phyloP scores from a whole-genome alignment of 2,329 filamentous ascomycete species.

The Trichoderma semiorbis region DNA sequence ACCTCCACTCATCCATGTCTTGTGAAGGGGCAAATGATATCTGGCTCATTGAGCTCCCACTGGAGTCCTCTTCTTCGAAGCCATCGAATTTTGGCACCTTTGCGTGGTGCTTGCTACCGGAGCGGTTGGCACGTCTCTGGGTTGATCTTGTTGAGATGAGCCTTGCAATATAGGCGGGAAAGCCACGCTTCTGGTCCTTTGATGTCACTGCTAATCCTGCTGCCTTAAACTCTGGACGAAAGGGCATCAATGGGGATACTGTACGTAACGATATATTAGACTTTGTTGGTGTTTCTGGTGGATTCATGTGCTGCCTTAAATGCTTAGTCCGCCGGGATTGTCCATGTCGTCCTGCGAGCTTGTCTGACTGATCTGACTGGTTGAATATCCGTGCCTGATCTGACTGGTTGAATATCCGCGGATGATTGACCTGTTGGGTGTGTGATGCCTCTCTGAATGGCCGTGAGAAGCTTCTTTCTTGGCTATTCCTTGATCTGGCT shows the following conservation, averaged over 20 bases:
- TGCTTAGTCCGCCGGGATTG: slow-evolving; percentile 35
- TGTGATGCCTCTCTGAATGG: not conserved
- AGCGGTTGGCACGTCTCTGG: not conserved
- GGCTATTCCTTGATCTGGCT: slow-evolving; percentile 22
- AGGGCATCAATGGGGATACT: slow-evolving; percentile 51
- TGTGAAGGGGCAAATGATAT: slow-evolving; percentile 31
- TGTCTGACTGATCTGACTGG: slow-evolving; percentile 40
- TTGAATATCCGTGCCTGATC: slow-evolving; percentile 39
- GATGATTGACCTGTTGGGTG: not conserved
- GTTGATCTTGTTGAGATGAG: slow-evolving; percentile 17
- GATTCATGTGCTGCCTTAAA: slow-evolving; percentile 36
- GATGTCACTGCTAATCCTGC: slow-evolving; percentile 57
- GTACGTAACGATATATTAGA: slow-evolving; percentile 48
- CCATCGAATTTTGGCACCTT: slow-evolving; percentile 32
- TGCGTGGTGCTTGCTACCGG: not conserved
- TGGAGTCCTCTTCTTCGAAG: slow-evolving; percentile 22
- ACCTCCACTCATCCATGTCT: slow-evolving; percentile 34
- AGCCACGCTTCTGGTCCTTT: slow-evolving; percentile 38
- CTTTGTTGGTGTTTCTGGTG: slow-evolving; percentile 39
- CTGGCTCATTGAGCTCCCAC: slow-evolving; percentile 29
- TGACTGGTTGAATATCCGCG: slow-evolving; percentile 40
- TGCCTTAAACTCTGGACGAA: slow-evolving; percentile 49
- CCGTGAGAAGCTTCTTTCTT: not conserved
- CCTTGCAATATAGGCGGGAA: slow-evolving; percentile 22
- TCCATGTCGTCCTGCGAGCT: slow-evolving; percentile 31